phyloP scores from a whole-genome alignment of 805 yeast species.

The Candida xyloterini region DNA sequence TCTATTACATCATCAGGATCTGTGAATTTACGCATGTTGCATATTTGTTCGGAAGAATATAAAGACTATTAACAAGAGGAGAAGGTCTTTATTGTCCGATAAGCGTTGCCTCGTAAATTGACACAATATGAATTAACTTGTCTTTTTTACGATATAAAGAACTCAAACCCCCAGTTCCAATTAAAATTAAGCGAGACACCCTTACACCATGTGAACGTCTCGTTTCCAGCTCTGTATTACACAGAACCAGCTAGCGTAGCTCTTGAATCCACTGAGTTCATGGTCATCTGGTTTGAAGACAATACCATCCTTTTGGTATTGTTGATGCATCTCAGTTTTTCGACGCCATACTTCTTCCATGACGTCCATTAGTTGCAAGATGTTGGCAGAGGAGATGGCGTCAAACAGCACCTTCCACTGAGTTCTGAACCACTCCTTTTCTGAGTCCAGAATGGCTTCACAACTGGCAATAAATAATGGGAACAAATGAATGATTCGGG shows the following conservation, averaged over 20 bases:
- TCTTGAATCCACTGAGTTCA: constrained; percentile 13
- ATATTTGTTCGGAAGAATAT: no score
- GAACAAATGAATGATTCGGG: constrained; percentile 14
- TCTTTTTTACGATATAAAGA: no score
- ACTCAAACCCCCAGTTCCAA: no score
- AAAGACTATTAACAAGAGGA: no score
- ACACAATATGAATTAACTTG: no score
- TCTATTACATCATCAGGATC: background rate
- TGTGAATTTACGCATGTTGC: no score
- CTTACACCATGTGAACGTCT: constrained; percentile 15
- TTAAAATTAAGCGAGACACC: no score
- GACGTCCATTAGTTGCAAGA: constrained; percentile 9
- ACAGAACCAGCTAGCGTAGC: constrained; percentile 16
- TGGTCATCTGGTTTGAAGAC: constrained; percentile 6
- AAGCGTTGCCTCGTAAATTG: no score
- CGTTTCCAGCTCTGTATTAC: constrained; percentile 12
- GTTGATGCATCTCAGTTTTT: constrained; percentile 2
- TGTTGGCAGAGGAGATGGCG: constrained; percentile 15
- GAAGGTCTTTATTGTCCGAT: no score
- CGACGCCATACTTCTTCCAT: constrained; percentile 20
- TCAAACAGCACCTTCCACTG: constrained; percentile 13
- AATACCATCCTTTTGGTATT: background rate
- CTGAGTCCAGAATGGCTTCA: constrained; percentile 9
- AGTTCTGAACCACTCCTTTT: constrained; percentile 11
- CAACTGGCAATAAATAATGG: constrained; percentile 21